phyloP scores from a whole-genome alignment of 225 moss, liverwort and hornwort genomes.

The Sphagnum tenellum region DNA sequence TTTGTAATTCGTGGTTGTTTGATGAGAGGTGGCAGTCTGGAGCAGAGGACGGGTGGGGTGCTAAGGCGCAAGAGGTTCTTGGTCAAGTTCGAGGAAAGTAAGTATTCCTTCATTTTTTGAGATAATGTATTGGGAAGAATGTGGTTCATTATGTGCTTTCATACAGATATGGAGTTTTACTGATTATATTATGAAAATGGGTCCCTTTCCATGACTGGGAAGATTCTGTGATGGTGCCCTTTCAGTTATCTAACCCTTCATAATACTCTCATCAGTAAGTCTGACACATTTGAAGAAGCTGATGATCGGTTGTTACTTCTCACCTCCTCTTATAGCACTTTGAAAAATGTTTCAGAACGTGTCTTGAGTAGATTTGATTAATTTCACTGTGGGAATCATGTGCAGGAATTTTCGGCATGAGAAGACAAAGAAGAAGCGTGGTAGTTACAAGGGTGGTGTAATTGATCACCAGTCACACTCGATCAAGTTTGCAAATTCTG shows the following conservation, averaged over 20 bases:
- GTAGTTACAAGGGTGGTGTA: slow-evolving; percentile 76
- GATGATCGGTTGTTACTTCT: not conserved
- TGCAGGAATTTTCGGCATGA: slow-evolving; percentile 85
- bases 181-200: not conserved
- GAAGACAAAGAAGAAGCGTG: slow-evolving; percentile 95
- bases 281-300: too few relatives aligned
- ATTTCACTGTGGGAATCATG: not conserved
- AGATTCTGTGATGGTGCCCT: too few relatives aligned
- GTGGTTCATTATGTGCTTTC: not conserved
- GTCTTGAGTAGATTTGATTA: too few relatives aligned
- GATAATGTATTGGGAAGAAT: not conserved
- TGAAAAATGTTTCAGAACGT: not conserved
- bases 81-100: slow-evolving; percentile 89
- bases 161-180: too few relatives aligned
- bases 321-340: too few relatives aligned
- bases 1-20: too few relatives aligned
- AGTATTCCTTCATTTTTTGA: slow-evolving; percentile 13
- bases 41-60: slow-evolving; percentile 91
- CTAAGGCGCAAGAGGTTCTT: slow-evolving; percentile 75
- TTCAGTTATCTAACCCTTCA: too few relatives aligned
- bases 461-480: slow-evolving; percentile 88
- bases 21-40: slow-evolving; percentile 40
- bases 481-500: slow-evolving; percentile 74
- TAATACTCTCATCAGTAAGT: too few relatives aligned
- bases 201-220: too few relatives aligned